A percentile compares a stretch with the other conserved stretches of the same genome.
These are phyloP conservation scores for Saururus chinensis DNA, from an alignment of 164 flowering plant species.

Conservation along the genomic window DNA sequence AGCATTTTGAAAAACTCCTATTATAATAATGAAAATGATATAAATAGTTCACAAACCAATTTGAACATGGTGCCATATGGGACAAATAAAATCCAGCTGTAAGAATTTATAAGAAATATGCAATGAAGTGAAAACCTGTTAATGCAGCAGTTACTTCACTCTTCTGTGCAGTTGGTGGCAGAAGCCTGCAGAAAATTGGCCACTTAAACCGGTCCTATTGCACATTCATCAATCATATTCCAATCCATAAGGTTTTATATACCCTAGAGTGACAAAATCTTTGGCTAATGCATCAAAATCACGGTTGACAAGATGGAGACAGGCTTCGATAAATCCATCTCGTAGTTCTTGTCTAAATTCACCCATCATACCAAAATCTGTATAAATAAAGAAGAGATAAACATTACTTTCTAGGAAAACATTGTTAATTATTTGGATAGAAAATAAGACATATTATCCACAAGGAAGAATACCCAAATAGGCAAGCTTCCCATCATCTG, in stretches of 20 bases:
- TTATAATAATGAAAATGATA: conserved; percentile 1
- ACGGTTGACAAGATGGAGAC: conserved; percentile 95
- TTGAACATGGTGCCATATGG: too few species aligned
- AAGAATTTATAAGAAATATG: too few species aligned
- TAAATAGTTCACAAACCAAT: too few species aligned
- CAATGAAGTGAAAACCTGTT: conserved; percentile 47
- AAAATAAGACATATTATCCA: background rate
- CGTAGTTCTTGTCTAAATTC: conserved; percentile 85
- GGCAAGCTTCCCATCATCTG: conserved; percentile 87
- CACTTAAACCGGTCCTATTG: background rate
- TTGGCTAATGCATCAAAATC: conserved; percentile 82
- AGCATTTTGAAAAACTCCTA: conserved; percentile 81
- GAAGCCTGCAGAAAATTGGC: conserved; percentile 44
- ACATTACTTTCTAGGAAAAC: background rate
- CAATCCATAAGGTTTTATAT: conserved; percentile 8
- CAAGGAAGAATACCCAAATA: conserved; percentile 85
- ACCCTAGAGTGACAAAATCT: conserved; percentile 98
- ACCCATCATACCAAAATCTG: conserved; percentile 99
- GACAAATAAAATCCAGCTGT: too few species aligned
- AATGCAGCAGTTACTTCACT: conserved; percentile 78
- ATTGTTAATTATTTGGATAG: background rate
- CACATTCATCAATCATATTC: conserved; percentile 5
- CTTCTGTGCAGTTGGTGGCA: conserved; percentile 86
- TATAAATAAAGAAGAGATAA: conserved; percentile 7
- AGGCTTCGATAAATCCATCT: conserved; percentile 94